A percentile compares a stretch with the other conserved stretches of the same genome.
Conservation (phyloP, 2,329 filamentous ascomycete genomes). For the Paraphoma chrysanthemicola region DNA sequence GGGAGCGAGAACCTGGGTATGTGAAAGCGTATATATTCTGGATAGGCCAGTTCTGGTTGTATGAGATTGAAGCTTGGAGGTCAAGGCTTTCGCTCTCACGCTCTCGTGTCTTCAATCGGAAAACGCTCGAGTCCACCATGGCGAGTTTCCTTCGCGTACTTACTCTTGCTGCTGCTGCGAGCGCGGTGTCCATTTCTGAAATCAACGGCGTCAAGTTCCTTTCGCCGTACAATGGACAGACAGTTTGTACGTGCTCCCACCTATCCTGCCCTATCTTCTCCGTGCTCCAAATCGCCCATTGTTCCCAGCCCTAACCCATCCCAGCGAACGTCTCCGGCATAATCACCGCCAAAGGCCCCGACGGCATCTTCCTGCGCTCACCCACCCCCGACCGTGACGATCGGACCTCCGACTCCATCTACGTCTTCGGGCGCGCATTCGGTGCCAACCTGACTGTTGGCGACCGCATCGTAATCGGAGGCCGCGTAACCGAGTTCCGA, state of each 20-base stretch:
- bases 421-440: conserved; percentile 65
- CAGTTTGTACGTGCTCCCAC: conserved; percentile 49
- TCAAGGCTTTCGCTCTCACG: background rate
- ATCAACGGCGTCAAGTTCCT: conserved; percentile 68
- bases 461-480: conserved; percentile 67
- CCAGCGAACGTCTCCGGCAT: conserved; percentile 64
- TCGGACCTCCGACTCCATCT: conserved; percentile 69
- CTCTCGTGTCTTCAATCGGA: background rate
- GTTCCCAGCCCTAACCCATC: conserved; percentile 15
- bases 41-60: background rate
- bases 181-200: conserved; percentile 56
- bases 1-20: background rate
- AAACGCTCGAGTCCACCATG: conserved; percentile 7
- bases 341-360: conserved; percentile 67
- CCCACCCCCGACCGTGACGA: conserved; percentile 62
- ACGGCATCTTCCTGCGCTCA: conserved; percentile 71
- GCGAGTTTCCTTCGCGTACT: conserved; percentile 20
- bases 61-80: too few species aligned
- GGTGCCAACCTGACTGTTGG: conserved; percentile 64
- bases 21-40: background rate
- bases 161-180: conserved; percentile 22
- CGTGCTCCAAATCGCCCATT: conserved; percentile 63
- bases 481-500: conserved; percentile 66
- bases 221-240: conserved; percentile 64
- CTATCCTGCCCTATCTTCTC: background rate